Evolutionary conservation across 1,284 basidiomycete genomes (phyloP), one percentile per base, ranked within the genome.

Genomic region (Exsudoporus floridanus): DNA sequence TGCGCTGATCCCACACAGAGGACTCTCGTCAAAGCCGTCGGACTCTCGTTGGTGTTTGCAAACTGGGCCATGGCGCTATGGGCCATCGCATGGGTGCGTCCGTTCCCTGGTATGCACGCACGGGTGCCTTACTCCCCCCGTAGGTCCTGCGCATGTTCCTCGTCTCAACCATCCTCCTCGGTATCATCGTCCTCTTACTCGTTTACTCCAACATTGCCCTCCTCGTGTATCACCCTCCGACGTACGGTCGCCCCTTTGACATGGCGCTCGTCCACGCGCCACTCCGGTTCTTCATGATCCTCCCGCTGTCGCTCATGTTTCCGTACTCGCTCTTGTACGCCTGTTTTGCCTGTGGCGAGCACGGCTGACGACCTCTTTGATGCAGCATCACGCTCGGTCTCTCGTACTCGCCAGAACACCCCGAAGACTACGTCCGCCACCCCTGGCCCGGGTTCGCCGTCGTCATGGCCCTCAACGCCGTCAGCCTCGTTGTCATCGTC

Each of bases 31-130:
- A 83, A 89, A 60, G 91, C 85, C 7, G 88, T 93, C 10, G 92
- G 92, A 0, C 66, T 89, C 4, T 78, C 87, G 1, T 79, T 95
- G 39, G 88, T 94, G 0, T 66, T 90, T 25, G 81, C 89, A 5
- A 94, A 96, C 65, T 88, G 90, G 79, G 62, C 89, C 7, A 87
- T 92, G 81, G 91, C 88, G 0, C 70, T 82, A 4, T 95, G 92
- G 90, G 88, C 89, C 0, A 80, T 94, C 37, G 76, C 86, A 57
- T 94, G 88, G 82, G 88, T 92, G 60, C 31, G 79, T 62, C 5
- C 8, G 2, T 33, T 36, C 3, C 19, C 9, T 7, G 2, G 5
- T 4, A 9, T 19, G 1, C 7, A 4, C 7, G 0, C 33, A 12
- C 2, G 13, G 10, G 6, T 16, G 7, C 8, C 35, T 58, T 12